phyloP scores from a whole-genome alignment of 139 green algal genomes.

The Micractinium sp. region DNA sequence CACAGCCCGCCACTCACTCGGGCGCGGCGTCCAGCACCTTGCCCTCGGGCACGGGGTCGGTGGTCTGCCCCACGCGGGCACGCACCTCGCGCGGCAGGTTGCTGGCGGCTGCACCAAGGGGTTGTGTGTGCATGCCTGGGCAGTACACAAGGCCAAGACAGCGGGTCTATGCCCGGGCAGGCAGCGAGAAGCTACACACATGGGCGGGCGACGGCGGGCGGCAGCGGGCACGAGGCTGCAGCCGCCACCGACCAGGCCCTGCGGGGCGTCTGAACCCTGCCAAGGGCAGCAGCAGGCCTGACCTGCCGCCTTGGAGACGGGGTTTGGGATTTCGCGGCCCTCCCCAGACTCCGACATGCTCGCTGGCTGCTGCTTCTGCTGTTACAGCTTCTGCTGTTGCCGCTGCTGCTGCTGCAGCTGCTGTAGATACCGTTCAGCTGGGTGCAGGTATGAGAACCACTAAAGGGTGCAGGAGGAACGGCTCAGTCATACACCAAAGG shows the following conservation, averaged over 20 bases:
- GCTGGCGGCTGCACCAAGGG: conserved; percentile 10
- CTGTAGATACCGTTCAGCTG: no score
- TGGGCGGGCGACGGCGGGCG: neutral
- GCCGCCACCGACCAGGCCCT: neutral
- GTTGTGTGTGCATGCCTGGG: no score
- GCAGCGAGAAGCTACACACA: neutral
- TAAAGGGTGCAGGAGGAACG: no score
- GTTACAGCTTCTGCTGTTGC: neutral
- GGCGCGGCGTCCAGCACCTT: conserved; percentile 23
- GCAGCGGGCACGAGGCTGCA: neutral
- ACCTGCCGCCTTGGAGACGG: conserved; percentile 24
- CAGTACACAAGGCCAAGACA: no score
- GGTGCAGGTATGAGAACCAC: no score
- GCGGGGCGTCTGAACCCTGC: neutral
- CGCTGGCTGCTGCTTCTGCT: neutral
- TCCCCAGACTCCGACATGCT: neutral
- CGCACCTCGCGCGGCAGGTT: conserved; percentile 39
- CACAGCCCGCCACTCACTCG: neutral
- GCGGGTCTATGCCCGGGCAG: neutral
- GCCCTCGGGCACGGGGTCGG: conserved; percentile 33
- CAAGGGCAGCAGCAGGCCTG: neutral
- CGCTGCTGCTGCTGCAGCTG: neutral
- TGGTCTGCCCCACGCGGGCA: conserved; percentile 21
- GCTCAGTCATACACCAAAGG: no score
- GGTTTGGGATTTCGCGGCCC: conserved; percentile 9